Percentiles rank a stretch among this genome's conserved stretches.
phyloP scores from a whole-genome alignment of 306 rosid genomes.

The Glycyrrhiza uralensis region DNA sequence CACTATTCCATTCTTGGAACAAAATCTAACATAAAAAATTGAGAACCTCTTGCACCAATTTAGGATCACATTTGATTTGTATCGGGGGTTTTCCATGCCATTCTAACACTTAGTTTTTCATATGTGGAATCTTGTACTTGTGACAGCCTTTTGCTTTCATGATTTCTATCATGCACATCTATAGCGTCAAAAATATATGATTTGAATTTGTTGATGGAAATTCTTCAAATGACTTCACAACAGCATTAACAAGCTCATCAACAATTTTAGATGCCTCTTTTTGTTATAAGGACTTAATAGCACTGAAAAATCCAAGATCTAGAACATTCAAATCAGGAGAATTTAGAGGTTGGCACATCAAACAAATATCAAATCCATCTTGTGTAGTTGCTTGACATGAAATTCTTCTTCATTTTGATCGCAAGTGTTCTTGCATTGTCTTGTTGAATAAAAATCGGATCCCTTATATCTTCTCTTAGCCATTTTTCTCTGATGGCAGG shows the following conservation, averaged over 20 bases:
- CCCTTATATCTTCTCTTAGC: background rate
- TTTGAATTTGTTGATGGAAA: background rate
- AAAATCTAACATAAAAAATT: background rate
- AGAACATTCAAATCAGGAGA: background rate
- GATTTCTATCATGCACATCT: background rate
- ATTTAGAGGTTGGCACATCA: background rate
- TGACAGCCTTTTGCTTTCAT: background rate
- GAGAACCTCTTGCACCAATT: background rate
- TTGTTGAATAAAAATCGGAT: background rate
- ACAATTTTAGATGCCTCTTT: background rate
- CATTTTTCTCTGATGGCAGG: too few relatives aligned
- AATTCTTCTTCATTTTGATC: background rate
- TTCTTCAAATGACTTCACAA: background rate
- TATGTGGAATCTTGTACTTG: background rate
- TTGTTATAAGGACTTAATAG: background rate
- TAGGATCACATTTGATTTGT: background rate
- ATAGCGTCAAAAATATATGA: background rate
- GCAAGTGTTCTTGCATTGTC: background rate
- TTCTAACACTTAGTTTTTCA: background rate
- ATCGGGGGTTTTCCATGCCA: slow-evolving; percentile 20
- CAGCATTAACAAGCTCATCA: background rate
- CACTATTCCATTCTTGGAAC: too few relatives aligned
- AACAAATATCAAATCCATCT: too few relatives aligned
- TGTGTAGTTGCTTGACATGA: background rate
- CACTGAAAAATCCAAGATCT: too few relatives aligned